These are phyloP conservation scores for Phytophthora parvispora DNA, from an alignment of 352 stramenopile species.

Conservation along the genomic window DNA sequence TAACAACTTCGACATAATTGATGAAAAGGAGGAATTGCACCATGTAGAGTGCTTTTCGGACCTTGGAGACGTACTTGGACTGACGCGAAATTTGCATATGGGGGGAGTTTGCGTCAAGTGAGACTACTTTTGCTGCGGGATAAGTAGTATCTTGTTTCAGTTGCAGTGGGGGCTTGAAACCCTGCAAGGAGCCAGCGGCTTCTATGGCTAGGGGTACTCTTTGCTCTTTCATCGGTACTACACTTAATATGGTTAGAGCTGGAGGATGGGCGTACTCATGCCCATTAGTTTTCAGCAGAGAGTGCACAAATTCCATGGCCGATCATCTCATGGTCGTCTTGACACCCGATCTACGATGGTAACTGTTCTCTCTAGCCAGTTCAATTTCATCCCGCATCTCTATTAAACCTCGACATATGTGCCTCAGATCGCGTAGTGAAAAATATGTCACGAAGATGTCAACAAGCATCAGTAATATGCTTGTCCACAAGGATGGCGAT, in stretches of 20 bases:
- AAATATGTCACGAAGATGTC: slow-evolving; percentile 14
- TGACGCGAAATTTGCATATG: not conserved
- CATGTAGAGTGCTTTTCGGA: not conserved
- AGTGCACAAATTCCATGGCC: not conserved
- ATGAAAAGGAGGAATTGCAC: not conserved
- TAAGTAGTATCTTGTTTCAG: not conserved
- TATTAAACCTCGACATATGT: not conserved
- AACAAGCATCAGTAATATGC: slow-evolving; percentile 18
- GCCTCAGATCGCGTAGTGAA: slow-evolving; percentile 9
- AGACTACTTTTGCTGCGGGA: not conserved
- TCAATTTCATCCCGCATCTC: not conserved
- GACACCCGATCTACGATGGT: not conserved
- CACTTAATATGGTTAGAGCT: no score
- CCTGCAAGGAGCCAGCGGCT: no score
- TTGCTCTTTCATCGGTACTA: no score
- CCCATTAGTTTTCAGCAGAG: not conserved
- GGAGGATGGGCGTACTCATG: no score
- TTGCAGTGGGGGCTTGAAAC: no score
- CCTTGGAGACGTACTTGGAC: not conserved
- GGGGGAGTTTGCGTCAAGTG: not conserved
- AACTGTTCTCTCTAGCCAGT: not conserved
- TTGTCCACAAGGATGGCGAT: slow-evolving; percentile 19
- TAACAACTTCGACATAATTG: not conserved
- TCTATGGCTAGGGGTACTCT: not conserved
- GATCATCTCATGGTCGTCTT: not conserved